Conservation (phyloP, 2,329 filamentous ascomycete species). For the Clonostachys rosea region DNA sequence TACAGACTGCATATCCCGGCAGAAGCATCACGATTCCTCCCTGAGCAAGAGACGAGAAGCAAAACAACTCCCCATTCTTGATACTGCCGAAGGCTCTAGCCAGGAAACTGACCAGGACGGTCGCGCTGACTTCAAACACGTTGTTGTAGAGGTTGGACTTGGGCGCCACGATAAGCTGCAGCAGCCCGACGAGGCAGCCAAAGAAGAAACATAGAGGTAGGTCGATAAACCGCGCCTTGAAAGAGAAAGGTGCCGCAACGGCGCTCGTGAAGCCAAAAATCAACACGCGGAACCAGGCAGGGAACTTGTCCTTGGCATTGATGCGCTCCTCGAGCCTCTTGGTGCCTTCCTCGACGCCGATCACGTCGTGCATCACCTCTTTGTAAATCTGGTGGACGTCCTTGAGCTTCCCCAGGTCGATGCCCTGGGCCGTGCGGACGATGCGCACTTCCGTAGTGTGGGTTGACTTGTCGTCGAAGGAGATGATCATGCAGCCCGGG, state of each 20-base stretch:
- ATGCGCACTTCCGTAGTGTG: conserved; percentile 66
- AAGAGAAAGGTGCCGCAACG: conserved; percentile 70
- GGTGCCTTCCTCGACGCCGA: conserved; percentile 54
- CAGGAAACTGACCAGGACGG: conserved; percentile 57
- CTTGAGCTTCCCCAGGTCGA: conserved; percentile 57
- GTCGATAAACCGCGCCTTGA: conserved; percentile 66
- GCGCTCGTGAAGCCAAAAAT: conserved; percentile 71
- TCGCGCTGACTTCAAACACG: conserved; percentile 59
- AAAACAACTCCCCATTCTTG: conserved; percentile 43
- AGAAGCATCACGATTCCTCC: conserved; percentile 62
- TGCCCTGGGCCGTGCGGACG: conserved; percentile 51
- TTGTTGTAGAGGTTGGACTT: conserved; percentile 64
- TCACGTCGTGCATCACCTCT: conserved; percentile 56
- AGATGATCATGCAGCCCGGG: conserved; percentile 88
- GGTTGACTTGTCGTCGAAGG: conserved; percentile 68
- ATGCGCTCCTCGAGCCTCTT: conserved; percentile 48
- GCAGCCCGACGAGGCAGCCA: conserved; percentile 63
- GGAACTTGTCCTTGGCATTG: conserved; percentile 49
- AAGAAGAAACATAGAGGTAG: conserved; percentile 67
- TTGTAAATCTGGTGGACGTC: conserved; percentile 61
- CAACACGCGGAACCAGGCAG: conserved; percentile 47
- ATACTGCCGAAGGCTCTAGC: conserved; percentile 62
- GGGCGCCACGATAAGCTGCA: conserved; percentile 68
- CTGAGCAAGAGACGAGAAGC: conserved; percentile 62
- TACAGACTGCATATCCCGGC: conserved; percentile 58